Evolutionary conservation across 106 monocot genomes (phyloP).

Genomic region (Triglochin maritima): DNA sequence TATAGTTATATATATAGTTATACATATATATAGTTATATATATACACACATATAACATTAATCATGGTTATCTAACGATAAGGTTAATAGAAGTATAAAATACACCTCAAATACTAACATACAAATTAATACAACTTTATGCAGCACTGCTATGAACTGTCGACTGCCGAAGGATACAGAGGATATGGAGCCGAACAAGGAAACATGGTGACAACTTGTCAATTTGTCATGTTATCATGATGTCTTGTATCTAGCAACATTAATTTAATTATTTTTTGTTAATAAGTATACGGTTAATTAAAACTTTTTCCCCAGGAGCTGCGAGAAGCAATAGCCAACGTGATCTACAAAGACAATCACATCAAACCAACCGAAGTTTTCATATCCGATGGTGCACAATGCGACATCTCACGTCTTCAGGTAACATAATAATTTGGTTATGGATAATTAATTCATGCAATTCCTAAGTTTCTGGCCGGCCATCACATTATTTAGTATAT

Average conservation of each 20-base stretch:
- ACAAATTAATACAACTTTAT: neutral
- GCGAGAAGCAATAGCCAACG: conserved; percentile 46
- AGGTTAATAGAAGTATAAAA: too few relatives aligned
- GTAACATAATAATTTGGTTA: conserved; percentile 7
- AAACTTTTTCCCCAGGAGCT: conserved; percentile 25
- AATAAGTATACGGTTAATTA: too few relatives aligned
- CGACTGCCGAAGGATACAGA: conserved; percentile 61
- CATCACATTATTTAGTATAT: too few relatives aligned
- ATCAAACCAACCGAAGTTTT: conserved; percentile 62
- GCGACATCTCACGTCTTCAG: conserved; percentile 81
- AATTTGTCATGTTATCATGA: too few relatives aligned
- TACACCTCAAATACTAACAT: too few relatives aligned
- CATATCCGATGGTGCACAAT: conserved; percentile 74
- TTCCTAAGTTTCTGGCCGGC: too few relatives aligned
- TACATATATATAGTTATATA: too few relatives aligned
- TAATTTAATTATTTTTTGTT: too few relatives aligned
- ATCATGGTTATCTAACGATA: too few relatives aligned
- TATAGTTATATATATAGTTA: too few relatives aligned
- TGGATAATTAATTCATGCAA: neutral
- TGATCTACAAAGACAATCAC: conserved; percentile 40
- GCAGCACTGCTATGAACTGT: conserved; percentile 60
- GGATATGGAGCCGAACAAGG: conserved; percentile 93
- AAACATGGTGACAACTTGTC: conserved; percentile 34
- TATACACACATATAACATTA: too few relatives aligned
- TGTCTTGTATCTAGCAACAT: neutral